Evolutionary conservation across 768 basidiomycete genomes (phyloP).

Genomic region (Mycena floridula): DNA sequence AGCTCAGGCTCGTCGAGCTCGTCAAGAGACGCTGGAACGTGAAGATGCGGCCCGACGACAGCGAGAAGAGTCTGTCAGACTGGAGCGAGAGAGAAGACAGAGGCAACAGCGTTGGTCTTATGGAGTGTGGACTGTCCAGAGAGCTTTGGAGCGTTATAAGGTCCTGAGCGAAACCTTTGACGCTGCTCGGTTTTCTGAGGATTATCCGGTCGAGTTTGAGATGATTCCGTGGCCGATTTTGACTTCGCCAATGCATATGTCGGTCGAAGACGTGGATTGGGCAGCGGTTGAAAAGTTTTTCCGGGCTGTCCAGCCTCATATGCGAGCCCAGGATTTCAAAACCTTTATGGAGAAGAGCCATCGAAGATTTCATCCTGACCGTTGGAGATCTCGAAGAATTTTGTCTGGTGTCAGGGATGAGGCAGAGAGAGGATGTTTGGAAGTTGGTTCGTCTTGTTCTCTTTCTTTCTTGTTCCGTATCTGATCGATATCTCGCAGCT

Average conservation of each 20-base stretch:
- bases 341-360: constrained; percentile 64
- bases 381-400: constrained; percentile 67
- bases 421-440: constrained; percentile 49
- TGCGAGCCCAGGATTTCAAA: constrained; percentile 60
- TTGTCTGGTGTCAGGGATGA: constrained; percentile 54
- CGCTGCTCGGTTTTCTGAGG: constrained; percentile 44
- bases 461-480: background rate
- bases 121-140: constrained; percentile 56
- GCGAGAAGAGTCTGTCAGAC: constrained; percentile 28
- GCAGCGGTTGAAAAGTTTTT: constrained; percentile 70
- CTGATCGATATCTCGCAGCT: constrained; percentile 16
- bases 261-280: constrained; percentile 67
- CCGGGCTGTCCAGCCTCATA: constrained; percentile 36
- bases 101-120: constrained; percentile 52
- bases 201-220: constrained; percentile 50
- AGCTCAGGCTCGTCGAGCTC: background rate
- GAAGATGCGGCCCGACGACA: constrained; percentile 16
- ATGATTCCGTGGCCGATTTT: constrained; percentile 76
- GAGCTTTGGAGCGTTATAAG: constrained; percentile 70
- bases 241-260: constrained; percentile 41
- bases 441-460: constrained; percentile 48
- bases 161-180: constrained; percentile 60
- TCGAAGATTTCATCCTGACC: constrained; percentile 73
- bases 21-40: constrained; percentile 4
- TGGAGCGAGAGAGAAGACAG: constrained; percentile 33